Conservation (phyloP, 306 rosid species). For the Comarum palustre region DNA sequence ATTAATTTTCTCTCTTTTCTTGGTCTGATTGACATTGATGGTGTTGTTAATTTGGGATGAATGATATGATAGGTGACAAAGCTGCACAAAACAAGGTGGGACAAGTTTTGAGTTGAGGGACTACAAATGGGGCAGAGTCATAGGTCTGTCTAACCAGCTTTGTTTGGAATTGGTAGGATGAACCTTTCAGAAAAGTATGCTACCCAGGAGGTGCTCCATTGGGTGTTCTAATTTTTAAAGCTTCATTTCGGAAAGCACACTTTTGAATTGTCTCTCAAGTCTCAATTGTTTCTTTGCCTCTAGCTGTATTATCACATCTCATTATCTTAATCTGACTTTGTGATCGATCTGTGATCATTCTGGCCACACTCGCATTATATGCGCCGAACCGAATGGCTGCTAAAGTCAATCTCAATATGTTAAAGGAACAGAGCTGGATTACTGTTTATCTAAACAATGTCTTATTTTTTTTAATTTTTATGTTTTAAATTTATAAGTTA, state of each 20-base stretch:
- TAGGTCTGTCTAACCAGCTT: not conserved
- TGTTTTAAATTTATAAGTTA: too few species aligned
- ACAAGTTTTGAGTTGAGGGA: constrained; percentile 13
- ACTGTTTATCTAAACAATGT: too few species aligned
- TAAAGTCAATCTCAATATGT: too few species aligned
- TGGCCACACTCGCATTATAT: not conserved
- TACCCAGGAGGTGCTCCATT: constrained; percentile 3
- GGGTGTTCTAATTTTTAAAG: not conserved
- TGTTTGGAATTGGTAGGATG: not conserved
- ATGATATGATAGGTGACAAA: constrained; percentile 5
- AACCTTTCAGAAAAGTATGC: not conserved
- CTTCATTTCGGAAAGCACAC: constrained; percentile 45
- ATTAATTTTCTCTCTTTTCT: too few species aligned
- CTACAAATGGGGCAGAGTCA: not conserved
- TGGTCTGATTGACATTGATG: not conserved
- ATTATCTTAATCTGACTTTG: constrained; percentile 14
- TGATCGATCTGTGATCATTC: not conserved
- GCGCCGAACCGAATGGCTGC: not conserved
- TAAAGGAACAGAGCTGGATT: too few species aligned
- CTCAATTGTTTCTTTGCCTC: constrained; percentile 47
- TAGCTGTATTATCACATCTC: constrained; percentile 29
- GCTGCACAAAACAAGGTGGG: constrained; percentile 27
- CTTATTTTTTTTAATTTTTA: too few species aligned
- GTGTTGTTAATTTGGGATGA: not conserved
- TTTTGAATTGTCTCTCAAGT: too few species aligned